Evolutionary conservation across 768 basidiomycete genomes (phyloP), one percentile per base, ranked within the genome.

Genomic region (Tricholoma terreum): DNA sequence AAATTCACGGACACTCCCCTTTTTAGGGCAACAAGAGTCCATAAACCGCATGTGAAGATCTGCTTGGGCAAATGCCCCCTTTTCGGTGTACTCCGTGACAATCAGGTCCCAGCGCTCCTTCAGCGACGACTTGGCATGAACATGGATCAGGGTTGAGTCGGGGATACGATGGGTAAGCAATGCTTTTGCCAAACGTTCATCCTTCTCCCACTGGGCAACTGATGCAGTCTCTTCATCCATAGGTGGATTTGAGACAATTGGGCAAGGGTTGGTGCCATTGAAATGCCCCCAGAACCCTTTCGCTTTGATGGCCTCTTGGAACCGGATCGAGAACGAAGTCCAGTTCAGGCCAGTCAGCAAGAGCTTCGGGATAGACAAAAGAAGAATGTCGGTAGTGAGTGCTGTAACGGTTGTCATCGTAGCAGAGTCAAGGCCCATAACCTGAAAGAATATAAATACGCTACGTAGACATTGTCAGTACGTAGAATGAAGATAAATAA

Each of bases 111-210:
- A 33, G 10, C 31, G 10, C 10, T 33, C 31, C 10, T 33, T 33
- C 5, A 33, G 31, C 6, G 10, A 10, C 10, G 10, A 5, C 31
- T 33, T 33, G 10, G 6, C 10, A 10, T 33, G 31, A 33, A 71
- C 46, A 8, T 58, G 60, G 43, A 72, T 64, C 9, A 71, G 34
- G 6, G 67, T 65, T 0, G 66, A 70, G 55, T 74, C 68, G 19
- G 70, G 69, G 43, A 69, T 68, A 46, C 59, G 57, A 55, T 72
- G 72, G 4, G 60, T 65, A 9, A 74, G 67, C 9, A 72, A 33
- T 5, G 31, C 10, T 10, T 33, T 33, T 33, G 31, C 31, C 31
- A 10, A 33, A 6, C 31, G 10, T 33, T 33, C 31, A 33, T 33
- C 31, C 10, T 33, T 33, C 6, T 33, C 31, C 31, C 31, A 33